Evolutionary conservation across 352 stramenopile species (phyloP).

Genomic region (Phytophthora citricola): DNA sequence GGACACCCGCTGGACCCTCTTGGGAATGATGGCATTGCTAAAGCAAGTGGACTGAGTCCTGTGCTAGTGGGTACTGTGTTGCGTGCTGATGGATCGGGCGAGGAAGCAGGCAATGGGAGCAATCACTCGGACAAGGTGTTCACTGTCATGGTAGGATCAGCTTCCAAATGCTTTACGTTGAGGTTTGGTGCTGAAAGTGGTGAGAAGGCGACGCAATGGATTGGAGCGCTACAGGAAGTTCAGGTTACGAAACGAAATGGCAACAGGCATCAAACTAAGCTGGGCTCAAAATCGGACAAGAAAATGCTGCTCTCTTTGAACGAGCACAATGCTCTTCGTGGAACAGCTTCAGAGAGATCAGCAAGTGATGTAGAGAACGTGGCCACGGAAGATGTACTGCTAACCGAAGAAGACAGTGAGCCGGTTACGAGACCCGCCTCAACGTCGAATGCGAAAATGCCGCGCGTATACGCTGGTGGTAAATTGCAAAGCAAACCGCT

Average conservation of each 20-base stretch:
- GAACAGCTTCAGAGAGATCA: constrained; percentile 11
- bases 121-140: constrained; percentile 52
- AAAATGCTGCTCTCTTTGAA: constrained; percentile 36
- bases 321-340: constrained; percentile 36
- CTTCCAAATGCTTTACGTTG: constrained; percentile 55
- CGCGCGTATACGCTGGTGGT: constrained; percentile 36
- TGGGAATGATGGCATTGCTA: constrained; percentile 28
- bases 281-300: constrained; percentile 30
- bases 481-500: constrained; percentile 30
- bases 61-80: constrained; percentile 59
- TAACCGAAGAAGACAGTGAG: constrained; percentile 7
- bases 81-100: constrained; percentile 44
- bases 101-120: constrained; percentile 33
- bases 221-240: constrained; percentile 63
- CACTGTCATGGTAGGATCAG: constrained; percentile 48
- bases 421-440: constrained; percentile 21
- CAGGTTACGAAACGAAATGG: constrained; percentile 49
- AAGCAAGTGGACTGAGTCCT: constrained; percentile 40
- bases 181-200: constrained; percentile 51
- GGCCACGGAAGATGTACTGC: background rate
- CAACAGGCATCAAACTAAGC: constrained; percentile 6
- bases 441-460: constrained; percentile 39
- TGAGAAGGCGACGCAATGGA: constrained; percentile 54
- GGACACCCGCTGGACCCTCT: constrained; percentile 45
- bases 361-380: constrained; percentile 7